Base-by-base conservation (phyloP, 768 basidiomycete species). In the Obba rivulosa region DNA sequence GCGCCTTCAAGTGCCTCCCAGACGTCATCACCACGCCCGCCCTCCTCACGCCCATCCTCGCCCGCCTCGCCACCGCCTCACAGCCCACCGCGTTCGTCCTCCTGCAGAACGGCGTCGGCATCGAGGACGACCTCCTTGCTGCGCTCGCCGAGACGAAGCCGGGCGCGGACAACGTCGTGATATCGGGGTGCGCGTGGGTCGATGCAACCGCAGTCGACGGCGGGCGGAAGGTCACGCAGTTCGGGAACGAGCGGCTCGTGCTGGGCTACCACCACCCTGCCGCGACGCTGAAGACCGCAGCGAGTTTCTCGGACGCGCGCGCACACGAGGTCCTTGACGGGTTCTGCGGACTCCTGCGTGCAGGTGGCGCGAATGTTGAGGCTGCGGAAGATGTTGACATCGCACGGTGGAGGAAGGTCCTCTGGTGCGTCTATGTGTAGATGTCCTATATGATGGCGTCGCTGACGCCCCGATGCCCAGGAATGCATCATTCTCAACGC, bases 131-230 rank as follows among this genome's bases (percentile, higher is more conserved):
- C 24, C 48, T 61, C 21, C 51, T 56, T 17, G 50, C 43, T 10
- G 49, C 44, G 31, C 37, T 56, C 8, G 10, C 49, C 16, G 45
- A 48, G 24, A 38, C 45, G 16, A 35, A 5, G 28, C 7, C 10
- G 37, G 25, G 34, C 21, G 37, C 11, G n/a, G 25, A 21, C 16
- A 52, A 39, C 22, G 41, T 48, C 20, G 45, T 68, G 43, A 53
- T 68, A 8, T 65, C 66, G 3, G 66, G 58, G 2, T 68, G 67
- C 50, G 63, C 65, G 22, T 68, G 67, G 67, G 57, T 66, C 17
- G 66, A 68, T 49, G 51, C 55, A 0, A 68, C 65, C 3, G 46
- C 53, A 7, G 43, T 65, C n/a, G 59, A 66, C 34, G 58, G 53
- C 7, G 65, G 65, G 8, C 44, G 49, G 25, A 54, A 43, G 23